Percentiles rank a stretch among this genome's conserved stretches.
Conservation (phyloP, 768 basidiomycete species). For the Termitomyces sp. region DNA sequence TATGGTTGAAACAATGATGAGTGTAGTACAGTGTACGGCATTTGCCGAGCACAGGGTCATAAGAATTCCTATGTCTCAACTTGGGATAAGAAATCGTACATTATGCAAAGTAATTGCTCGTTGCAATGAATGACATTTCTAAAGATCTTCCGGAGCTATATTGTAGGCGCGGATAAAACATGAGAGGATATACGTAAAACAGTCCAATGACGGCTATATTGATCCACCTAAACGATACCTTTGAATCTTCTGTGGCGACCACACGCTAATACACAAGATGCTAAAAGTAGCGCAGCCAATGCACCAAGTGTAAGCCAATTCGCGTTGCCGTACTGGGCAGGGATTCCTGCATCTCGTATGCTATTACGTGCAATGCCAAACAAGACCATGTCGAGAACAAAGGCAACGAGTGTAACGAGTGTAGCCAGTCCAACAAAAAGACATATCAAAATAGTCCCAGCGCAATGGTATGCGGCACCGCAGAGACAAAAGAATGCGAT, state of each 20-base stretch:
- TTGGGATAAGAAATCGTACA: not conserved
- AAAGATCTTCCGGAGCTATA: not conserved
- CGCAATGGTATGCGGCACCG: slow-evolving; percentile 57
- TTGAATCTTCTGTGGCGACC: slow-evolving; percentile 51
- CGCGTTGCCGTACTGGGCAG: slow-evolving; percentile 68
- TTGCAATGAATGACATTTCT: not conserved
- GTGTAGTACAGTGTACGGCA: too few species aligned
- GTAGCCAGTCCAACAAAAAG: slow-evolving; percentile 59
- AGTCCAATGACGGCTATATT: not conserved
- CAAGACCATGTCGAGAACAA: slow-evolving; percentile 75
- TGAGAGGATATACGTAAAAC: not conserved
- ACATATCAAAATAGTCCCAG: slow-evolving; percentile 75
- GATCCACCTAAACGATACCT: slow-evolving; percentile 8
- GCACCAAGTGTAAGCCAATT: slow-evolving; percentile 81
- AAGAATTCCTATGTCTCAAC: not conserved
- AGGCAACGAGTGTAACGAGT: slow-evolving; percentile 62
- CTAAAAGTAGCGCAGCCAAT: slow-evolving; percentile 57
- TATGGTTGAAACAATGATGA: too few species aligned
- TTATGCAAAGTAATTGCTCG: too few species aligned
- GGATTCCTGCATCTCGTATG: slow-evolving; percentile 40
- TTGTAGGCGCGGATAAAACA: not conserved
- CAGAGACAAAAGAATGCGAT: slow-evolving; percentile 65
- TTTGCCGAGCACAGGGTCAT: too few species aligned
- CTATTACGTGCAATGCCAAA: slow-evolving; percentile 65
- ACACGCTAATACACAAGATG: slow-evolving; percentile 59